These are phyloP conservation scores for Crithidia bombi DNA, from an alignment of 208 protist species.

Conservation along the genomic window DNA sequence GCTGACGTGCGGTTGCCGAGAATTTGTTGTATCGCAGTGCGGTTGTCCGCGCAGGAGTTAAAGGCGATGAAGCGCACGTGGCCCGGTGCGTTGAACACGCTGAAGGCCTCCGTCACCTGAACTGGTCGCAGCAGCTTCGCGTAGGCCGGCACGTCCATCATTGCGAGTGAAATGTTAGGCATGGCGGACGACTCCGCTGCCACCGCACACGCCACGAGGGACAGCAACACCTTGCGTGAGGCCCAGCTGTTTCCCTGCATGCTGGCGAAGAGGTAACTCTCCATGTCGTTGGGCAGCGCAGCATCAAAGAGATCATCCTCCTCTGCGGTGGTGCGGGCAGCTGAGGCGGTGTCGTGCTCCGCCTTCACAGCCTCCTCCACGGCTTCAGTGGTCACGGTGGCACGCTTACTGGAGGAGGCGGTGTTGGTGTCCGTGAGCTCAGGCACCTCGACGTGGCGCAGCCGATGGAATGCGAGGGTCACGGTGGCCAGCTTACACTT, in stretches of 20 bases:
- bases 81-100: conserved; percentile 36
- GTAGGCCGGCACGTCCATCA: conserved; percentile 39
- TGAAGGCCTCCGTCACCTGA: conserved; percentile 28
- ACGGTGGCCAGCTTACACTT: conserved; percentile 44
- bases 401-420: not conserved
- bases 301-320: conserved; percentile 35
- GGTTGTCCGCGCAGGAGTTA: conserved; percentile 19
- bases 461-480: conserved; percentile 21
- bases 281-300: conserved; percentile 29
- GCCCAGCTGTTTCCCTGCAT: conserved; percentile 21
- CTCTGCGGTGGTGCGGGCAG: conserved; percentile 22
- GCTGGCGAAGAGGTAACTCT: conserved; percentile 25
- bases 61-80: conserved; percentile 45
- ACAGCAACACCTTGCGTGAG: conserved; percentile 39
- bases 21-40: conserved; percentile 22
- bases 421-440: not conserved
- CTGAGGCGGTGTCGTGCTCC: conserved; percentile 23
- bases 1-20: conserved; percentile 24
- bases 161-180: conserved; percentile 42
- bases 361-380: conserved; percentile 22
- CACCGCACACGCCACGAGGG: conserved; percentile 26
- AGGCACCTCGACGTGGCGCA: conserved; percentile 19
- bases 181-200: conserved; percentile 34
- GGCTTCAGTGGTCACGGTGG: not conserved
- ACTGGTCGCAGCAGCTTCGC: conserved; percentile 35